Conservation (phyloP, 2,329 filamentous ascomycete genomes). For the Tothia fuscella region DNA sequence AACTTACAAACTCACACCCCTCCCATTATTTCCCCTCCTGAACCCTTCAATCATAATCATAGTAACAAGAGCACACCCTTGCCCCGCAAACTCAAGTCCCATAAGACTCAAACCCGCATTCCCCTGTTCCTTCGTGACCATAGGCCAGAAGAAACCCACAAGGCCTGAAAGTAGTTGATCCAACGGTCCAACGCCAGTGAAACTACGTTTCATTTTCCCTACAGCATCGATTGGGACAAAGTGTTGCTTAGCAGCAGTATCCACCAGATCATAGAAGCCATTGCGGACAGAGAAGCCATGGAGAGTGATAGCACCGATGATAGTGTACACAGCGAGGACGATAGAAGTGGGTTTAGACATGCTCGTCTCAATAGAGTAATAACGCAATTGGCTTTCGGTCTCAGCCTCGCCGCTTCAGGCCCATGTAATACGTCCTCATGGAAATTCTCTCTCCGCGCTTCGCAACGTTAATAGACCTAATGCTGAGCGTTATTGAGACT, state of each 20-base stretch:
- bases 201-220: not conserved
- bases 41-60: conserved; percentile 4
- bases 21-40: conserved; percentile 6
- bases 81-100: not conserved
- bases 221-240: not conserved
- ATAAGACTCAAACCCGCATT: not conserved
- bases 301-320: not conserved
- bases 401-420: no score
- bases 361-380: no score
- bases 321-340: not conserved
- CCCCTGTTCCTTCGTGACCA: not conserved
- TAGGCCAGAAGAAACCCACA: conserved; percentile 8
- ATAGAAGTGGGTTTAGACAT: not conserved
- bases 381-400: no score
- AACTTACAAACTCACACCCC: not conserved
- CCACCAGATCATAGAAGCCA: conserved; percentile 3
- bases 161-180: conserved; percentile 1
- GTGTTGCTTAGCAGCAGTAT: not conserved
- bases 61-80: not conserved
- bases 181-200: not conserved
- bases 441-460: no score
- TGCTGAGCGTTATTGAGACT: no score
- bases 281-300: conserved; percentile 6
- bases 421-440: no score
- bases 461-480: no score